Evolutionary conservation across 306 rosid genomes (phyloP), one percentile per base, ranked within the genome.

Genomic region (Pachyrhizus erosus): DNA sequence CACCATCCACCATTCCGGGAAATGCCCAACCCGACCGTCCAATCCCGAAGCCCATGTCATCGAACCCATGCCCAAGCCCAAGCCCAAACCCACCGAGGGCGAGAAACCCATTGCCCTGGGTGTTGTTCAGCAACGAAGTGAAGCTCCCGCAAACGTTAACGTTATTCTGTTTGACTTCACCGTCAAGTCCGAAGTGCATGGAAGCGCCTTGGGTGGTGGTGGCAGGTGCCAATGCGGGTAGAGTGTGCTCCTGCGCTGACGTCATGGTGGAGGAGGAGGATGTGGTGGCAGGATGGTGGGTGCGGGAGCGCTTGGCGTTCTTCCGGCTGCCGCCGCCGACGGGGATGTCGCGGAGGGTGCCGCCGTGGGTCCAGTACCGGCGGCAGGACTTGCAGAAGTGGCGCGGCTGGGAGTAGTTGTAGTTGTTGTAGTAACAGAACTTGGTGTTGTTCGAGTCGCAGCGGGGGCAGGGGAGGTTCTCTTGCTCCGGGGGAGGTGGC

Each of bases 281-380:
- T 0, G 89, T 7, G 0, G 61, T 11, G 10, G 48, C 0, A 3
- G 85, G 0, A 2, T 87, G 29, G 45, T 87, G 49, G 1, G 92
- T 90, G n/a, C 99, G 97, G 5, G 94, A 92, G 70, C 99, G 96
- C 80, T 96, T 93, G 13, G 98, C 97, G 77, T 91, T 96, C 75
- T 93, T 96, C 1, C 99, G 91, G 54, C 89, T 88, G 1, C 98
- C 99, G 0, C 99, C 99, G 2, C 99, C 99, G 46, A 96, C 88
- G 5, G 99, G 99, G 51, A 96, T 96, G 81, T 96, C 98, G 0
- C 99, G 98, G 49, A 96, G 99, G 2, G 99, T 93, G 7, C 99
- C 99, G 0, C 99, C 99, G 20, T 93, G 97, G 3, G 99, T 96
- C 99, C 99, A 96, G 84, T 96, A 96, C 24, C 99, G 97, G n/a